Conservation (phyloP, 805 yeast species). For the Lipomyces oligophaga region DNA sequence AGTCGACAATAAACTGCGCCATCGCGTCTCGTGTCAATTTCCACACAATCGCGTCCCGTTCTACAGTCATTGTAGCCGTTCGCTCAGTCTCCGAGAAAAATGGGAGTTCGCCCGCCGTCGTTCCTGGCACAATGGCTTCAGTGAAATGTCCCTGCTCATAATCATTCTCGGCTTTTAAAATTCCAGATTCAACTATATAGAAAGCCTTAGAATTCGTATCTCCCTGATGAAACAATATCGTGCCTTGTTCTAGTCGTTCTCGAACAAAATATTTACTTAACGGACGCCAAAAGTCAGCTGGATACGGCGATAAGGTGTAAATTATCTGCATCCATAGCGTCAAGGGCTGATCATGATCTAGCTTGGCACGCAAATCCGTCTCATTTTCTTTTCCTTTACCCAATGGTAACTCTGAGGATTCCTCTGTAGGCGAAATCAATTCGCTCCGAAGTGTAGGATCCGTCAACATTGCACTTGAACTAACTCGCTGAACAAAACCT, state of each 20-base stretch:
- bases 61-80: slow-evolving; percentile 49
- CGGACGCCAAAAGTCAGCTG: slow-evolving; percentile 58
- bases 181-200: slow-evolving; percentile 57
- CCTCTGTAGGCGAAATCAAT: not conserved
- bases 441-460: slow-evolving; percentile 24
- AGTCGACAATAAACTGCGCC: slow-evolving; percentile 13
- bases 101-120: slow-evolving; percentile 66
- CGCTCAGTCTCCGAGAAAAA: slow-evolving; percentile 40
- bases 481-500: slow-evolving; percentile 12
- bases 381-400: not conserved
- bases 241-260: slow-evolving; percentile 47
- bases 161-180: slow-evolving; percentile 49
- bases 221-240: slow-evolving; percentile 43
- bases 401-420: not conserved
- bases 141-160: slow-evolving; percentile 44
- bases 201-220: slow-evolving; percentile 52
- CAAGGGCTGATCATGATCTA: slow-evolving; percentile 46
- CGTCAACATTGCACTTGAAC: slow-evolving; percentile 10
- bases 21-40: slow-evolving; percentile 49
- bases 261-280: slow-evolving; percentile 55
- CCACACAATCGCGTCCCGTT: slow-evolving; percentile 67
- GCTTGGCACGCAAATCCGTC: not conserved
- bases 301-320: slow-evolving; percentile 52
- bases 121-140: slow-evolving; percentile 60
- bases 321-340: slow-evolving; percentile 62